Evolutionary conservation across 140 eudicot genomes (phyloP).

Genomic region (Anethum foeniculum): DNA sequence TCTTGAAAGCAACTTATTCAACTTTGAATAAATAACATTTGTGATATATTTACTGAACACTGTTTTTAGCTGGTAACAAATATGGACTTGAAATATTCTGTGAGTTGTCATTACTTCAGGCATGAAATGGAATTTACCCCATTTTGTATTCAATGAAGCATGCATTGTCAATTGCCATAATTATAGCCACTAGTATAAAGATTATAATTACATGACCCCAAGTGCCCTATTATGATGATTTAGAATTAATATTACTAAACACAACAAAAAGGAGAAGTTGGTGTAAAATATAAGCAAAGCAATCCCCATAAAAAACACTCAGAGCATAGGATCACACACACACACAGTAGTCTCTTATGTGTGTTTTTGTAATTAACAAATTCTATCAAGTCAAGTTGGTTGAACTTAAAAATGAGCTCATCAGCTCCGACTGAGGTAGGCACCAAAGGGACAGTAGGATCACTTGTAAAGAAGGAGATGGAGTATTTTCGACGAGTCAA

Average conservation of each 20-base stretch:
- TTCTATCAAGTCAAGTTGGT: neutral
- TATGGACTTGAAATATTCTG: no score
- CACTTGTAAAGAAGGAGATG: constrained; percentile 5
- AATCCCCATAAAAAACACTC: neutral
- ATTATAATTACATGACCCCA: constrained; percentile 5
- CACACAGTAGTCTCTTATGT: neutral
- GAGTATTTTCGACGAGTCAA: constrained; percentile 2
- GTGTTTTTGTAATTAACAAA: neutral
- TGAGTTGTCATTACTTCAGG: neutral
- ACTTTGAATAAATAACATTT: no score
- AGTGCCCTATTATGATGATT: neutral
- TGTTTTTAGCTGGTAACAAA: no score
- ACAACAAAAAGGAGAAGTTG: neutral
- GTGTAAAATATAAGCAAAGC: neutral
- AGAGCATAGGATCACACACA: neutral
- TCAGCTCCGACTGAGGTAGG: constrained; percentile 2
- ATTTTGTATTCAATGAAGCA: neutral
- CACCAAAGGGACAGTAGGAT: constrained; percentile 8
- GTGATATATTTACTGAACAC: no score
- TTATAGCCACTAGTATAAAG: neutral
- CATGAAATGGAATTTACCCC: neutral
- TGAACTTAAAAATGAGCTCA: neutral
- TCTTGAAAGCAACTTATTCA: no score
- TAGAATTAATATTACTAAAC: neutral
- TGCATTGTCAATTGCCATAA: neutral